A percentile compares a stretch with the other conserved stretches of the same genome.
Conservation (phyloP, 306 rosid species). For the Ammopiptanthus mongolicus region DNA sequence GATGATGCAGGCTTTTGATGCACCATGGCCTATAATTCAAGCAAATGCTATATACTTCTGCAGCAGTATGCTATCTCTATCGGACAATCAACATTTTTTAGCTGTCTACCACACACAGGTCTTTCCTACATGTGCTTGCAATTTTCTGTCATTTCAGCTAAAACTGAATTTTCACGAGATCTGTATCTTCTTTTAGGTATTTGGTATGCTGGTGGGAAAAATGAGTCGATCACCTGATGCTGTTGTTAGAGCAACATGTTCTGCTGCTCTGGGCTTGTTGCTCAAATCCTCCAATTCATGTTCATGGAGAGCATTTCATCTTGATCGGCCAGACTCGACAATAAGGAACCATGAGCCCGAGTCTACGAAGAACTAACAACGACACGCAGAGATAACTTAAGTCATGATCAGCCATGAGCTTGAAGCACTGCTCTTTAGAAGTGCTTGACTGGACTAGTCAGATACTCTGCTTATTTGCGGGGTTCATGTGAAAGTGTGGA, state of each 20-base stretch:
- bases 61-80: conserved; percentile 70
- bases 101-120: conserved; percentile 77
- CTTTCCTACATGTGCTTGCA: conserved; percentile 6
- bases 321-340: conserved; percentile 47
- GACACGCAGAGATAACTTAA: neutral
- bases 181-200: conserved; percentile 50
- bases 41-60: conserved; percentile 93
- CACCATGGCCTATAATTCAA: conserved; percentile 92
- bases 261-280: conserved; percentile 78
- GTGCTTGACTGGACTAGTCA: neutral
- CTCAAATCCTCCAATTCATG: conserved; percentile 62
- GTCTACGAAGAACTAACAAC: conserved; percentile 14
- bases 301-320: conserved; percentile 50
- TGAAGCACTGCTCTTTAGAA: neutral
- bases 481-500: neutral
- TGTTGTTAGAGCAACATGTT: conserved; percentile 84
- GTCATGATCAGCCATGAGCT: neutral
- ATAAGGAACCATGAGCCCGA: conserved; percentile 34
- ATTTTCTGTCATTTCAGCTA: conserved; percentile 1
- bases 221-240: conserved; percentile 76
- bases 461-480: neutral
- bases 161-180: conserved; percentile 12
- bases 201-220: conserved; percentile 69
- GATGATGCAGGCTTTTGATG: conserved; percentile 86
- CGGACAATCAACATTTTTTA: conserved; percentile 72